phyloP scores from a whole-genome alignment of 2,329 filamentous ascomycete genomes.

The Onygenales sp. region DNA sequence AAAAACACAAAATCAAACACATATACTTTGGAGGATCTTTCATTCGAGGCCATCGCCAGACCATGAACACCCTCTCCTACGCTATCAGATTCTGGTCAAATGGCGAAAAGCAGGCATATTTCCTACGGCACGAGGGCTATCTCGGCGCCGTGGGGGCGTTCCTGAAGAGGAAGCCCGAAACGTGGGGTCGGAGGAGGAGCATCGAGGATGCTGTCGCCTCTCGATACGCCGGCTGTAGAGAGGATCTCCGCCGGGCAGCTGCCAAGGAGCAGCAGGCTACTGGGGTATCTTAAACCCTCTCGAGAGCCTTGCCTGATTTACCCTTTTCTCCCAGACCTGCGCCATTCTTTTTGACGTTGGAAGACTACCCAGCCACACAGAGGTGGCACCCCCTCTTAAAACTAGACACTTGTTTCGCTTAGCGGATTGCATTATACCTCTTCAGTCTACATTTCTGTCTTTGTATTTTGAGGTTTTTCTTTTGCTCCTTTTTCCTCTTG shows the following conservation, averaged over 20 bases:
- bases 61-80: slow-evolving; percentile 94
- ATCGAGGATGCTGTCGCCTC: slow-evolving; percentile 45
- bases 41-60: slow-evolving; percentile 91
- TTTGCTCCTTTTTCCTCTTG: neutral
- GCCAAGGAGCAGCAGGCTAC: neutral
- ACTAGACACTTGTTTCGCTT: neutral
- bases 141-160: slow-evolving; percentile 91
- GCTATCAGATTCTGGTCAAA: slow-evolving; percentile 98
- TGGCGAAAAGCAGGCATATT: slow-evolving; percentile 89
- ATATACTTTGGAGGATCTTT: slow-evolving; percentile 98
- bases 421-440: neutral
- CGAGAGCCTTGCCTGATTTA: neutral
- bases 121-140: slow-evolving; percentile 90
- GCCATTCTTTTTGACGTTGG: neutral
- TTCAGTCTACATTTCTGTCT: neutral
- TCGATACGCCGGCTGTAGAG: slow-evolving; percentile 15
- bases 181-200: slow-evolving; percentile 81
- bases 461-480: neutral
- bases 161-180: slow-evolving; percentile 76
- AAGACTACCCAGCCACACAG: neutral
- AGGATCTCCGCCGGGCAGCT: neutral
- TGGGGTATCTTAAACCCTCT: neutral
- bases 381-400: neutral
- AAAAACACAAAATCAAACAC: slow-evolving; percentile 80
- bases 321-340: neutral